Conservation (phyloP, 352 stramenopile genomes). For the Phytophthora hibernalis region DNA sequence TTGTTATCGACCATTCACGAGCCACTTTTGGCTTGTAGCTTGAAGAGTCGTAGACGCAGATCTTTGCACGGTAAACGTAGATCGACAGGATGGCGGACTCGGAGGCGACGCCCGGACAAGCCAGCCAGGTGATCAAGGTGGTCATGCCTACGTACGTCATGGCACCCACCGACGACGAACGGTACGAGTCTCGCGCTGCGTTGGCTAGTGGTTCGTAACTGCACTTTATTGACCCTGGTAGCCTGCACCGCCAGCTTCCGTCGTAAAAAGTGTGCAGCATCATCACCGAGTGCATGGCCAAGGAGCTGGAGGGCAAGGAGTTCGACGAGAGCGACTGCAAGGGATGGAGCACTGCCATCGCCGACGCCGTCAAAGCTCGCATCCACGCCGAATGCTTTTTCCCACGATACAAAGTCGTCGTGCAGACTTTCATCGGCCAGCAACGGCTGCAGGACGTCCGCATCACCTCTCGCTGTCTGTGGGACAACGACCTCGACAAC, state of each 20-base stretch:
- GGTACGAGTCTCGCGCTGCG: slow-evolving; percentile 32
- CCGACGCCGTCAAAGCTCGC: slow-evolving; percentile 67
- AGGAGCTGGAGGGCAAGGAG: slow-evolving; percentile 76
- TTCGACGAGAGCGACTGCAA: slow-evolving; percentile 81
- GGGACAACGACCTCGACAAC: slow-evolving; percentile 95
- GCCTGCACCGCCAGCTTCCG: slow-evolving; percentile 55
- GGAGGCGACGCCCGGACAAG: slow-evolving; percentile 46
- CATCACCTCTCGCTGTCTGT: slow-evolving; percentile 94
- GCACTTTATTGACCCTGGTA: background rate
- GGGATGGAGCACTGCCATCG: slow-evolving; percentile 67
- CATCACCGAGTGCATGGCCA: slow-evolving; percentile 71
- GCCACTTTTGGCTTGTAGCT: too few relatives aligned
- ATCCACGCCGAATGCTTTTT: slow-evolving; percentile 76
- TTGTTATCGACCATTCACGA: too few relatives aligned
- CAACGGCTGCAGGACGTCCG: slow-evolving; percentile 93
- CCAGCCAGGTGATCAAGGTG: slow-evolving; percentile 79
- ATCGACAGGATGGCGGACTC: slow-evolving; percentile 55
- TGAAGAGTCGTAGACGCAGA: slow-evolving; percentile 34
- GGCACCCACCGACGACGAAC: slow-evolving; percentile 79
- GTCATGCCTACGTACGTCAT: slow-evolving; percentile 89
- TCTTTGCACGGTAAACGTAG: slow-evolving; percentile 15
- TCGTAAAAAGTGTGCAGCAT: slow-evolving; percentile 79
- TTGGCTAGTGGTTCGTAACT: background rate
- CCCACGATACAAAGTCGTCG: slow-evolving; percentile 94
- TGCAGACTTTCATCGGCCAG: slow-evolving; percentile 95